Evolutionary conservation across 352 stramenopile genomes (phyloP).

Genomic region (Phytophthora crassamura): DNA sequence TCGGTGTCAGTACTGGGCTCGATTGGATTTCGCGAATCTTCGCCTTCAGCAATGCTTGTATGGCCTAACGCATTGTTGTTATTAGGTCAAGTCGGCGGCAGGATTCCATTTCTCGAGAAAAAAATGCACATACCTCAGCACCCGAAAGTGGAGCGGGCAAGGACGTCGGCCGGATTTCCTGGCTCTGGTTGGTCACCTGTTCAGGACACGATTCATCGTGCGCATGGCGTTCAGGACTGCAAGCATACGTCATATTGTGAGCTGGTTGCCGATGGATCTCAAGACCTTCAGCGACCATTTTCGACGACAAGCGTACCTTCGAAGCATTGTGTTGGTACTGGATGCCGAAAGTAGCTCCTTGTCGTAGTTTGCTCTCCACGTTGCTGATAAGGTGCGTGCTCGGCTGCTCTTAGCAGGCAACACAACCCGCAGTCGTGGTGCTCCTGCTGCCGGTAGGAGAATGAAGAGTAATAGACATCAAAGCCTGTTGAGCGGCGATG

Average conservation of each 20-base stretch:
- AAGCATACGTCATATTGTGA: conserved; percentile 4
- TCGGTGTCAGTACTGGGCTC: conserved; percentile 75
- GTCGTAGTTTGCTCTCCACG: too few species aligned
- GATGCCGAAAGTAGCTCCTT: too few species aligned
- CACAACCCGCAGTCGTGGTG: conserved; percentile 11
- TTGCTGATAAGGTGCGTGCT: conserved; percentile 2
- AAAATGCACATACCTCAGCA: conserved; percentile 46
- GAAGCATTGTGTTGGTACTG: conserved; percentile 15
- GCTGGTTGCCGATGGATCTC: background rate
- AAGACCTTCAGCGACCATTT: background rate
- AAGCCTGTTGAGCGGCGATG: background rate
- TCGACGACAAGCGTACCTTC: conserved; percentile 15
- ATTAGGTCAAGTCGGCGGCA: conserved; percentile 8
- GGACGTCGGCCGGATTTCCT: conserved; percentile 46
- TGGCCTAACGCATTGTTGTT: conserved; percentile 41
- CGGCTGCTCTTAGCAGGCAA: background rate
- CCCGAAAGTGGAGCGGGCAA: conserved; percentile 61
- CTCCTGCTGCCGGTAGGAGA: conserved; percentile 10
- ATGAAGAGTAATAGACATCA: conserved; percentile 19
- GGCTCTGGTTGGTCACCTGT: conserved; percentile 43
- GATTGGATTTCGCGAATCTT: conserved; percentile 85
- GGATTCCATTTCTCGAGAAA: background rate
- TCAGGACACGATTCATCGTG: conserved; percentile 42
- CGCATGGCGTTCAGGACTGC: conserved; percentile 39
- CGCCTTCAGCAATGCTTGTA: conserved; percentile 63